Conservation (phyloP, 2,329 filamentous ascomycete species). For the Colletotrichum sp. region DNA sequence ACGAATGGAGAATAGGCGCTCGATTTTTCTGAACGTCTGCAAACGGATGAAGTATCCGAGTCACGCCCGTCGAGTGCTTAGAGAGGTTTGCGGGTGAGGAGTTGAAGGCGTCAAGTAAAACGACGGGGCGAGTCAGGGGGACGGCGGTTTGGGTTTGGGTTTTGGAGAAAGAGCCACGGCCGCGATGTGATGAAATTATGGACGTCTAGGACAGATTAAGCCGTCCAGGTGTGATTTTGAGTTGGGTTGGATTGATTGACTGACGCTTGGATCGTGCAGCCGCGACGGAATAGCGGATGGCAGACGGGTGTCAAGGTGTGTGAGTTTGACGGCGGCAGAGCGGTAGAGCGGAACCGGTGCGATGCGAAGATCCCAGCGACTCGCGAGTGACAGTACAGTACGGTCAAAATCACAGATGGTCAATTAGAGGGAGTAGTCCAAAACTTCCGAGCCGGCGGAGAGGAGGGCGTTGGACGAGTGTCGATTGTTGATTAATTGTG, state of each 20-base stretch:
- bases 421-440: not conserved
- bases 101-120: slow-evolving; percentile 20
- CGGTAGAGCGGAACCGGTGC: slow-evolving; percentile 4
- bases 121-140: slow-evolving; percentile 15
- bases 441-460: slow-evolving; percentile 10
- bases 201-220: slow-evolving; percentile 16
- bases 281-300: not conserved
- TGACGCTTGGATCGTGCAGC: slow-evolving; percentile 4
- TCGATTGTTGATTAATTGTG: slow-evolving; percentile 11
- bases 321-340: slow-evolving; percentile 2
- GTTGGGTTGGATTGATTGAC: slow-evolving; percentile 8
- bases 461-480: slow-evolving; percentile 12
- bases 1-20: slow-evolving; percentile 9
- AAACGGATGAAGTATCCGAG: slow-evolving; percentile 11
- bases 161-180: not conserved
- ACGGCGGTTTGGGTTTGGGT: not conserved
- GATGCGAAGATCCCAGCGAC: not conserved
- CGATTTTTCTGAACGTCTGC: slow-evolving; percentile 9
- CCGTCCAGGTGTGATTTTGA: not conserved
- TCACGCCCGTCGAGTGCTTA: slow-evolving; percentile 1
- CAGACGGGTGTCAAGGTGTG: not conserved
- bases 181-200: not conserved
- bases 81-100: not conserved
- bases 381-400: not conserved
- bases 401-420: not conserved